Evolutionary conservation across 495 filamentous ascomycete species (phyloP).

Genomic region (Hypoxylon subgilvum): DNA sequence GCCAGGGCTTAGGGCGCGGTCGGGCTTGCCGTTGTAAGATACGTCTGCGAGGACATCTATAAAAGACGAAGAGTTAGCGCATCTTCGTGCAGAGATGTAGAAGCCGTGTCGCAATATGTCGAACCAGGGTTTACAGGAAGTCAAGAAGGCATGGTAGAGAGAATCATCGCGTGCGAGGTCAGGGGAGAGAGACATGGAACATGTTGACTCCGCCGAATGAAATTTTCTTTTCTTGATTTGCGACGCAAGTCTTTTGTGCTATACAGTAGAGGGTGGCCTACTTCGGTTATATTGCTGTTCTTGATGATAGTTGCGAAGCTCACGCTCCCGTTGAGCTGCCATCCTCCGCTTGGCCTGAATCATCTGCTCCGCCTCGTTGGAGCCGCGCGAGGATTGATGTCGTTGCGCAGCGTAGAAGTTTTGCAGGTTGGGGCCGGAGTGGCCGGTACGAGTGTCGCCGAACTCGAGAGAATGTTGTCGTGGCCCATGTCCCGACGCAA

Average conservation of each 20-base stretch:
- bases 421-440: slow-evolving; percentile 81
- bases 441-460: slow-evolving; percentile 67
- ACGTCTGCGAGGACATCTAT: slow-evolving; percentile 83
- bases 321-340: slow-evolving; percentile 97
- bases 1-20: slow-evolving; percentile 89
- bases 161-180: slow-evolving; percentile 39
- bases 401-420: slow-evolving; percentile 94
- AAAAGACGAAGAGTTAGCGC: slow-evolving; percentile 54
- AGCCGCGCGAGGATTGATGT: slow-evolving; percentile 79
- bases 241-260: slow-evolving; percentile 58
- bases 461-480: slow-evolving; percentile 91
- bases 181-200: slow-evolving; percentile 45
- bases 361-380: slow-evolving; percentile 96
- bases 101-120: slow-evolving; percentile 37
- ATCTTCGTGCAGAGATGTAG: slow-evolving; percentile 32
- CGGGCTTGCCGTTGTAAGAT: slow-evolving; percentile 75
- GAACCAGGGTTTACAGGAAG: slow-evolving; percentile 34
- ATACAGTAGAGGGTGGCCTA: slow-evolving; percentile 72
- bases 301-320: slow-evolving; percentile 99
- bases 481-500: slow-evolving; percentile 49
- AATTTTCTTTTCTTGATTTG: slow-evolving; percentile 54
- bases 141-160: slow-evolving; percentile 38
- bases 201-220: slow-evolving; percentile 47
- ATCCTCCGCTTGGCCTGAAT: slow-evolving; percentile 98
- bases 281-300: slow-evolving; percentile 99